Conservation (phyloP, 352 stramenopile genomes). For the Phytophthora quininea region DNA sequence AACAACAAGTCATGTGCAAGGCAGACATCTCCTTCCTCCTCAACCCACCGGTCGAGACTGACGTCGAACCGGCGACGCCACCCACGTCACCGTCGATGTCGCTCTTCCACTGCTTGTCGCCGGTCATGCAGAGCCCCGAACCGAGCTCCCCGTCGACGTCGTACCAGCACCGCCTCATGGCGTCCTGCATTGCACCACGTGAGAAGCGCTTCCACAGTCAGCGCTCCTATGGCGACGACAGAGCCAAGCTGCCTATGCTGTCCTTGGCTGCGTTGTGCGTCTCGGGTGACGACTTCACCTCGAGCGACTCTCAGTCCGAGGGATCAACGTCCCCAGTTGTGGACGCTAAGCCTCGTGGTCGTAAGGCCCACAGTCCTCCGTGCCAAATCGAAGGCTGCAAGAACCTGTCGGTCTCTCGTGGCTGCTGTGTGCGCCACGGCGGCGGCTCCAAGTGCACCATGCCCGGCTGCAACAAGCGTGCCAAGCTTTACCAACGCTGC, state of each 20-base stretch:
- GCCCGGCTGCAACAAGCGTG: constrained; percentile 41
- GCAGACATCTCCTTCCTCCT: constrained; percentile 54
- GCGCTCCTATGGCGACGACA: constrained; percentile 36
- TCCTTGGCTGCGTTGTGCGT: constrained; percentile 35
- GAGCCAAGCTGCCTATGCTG: constrained; percentile 42
- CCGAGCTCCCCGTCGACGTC: constrained; percentile 24
- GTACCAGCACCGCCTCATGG: constrained; percentile 38
- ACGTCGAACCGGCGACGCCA: constrained; percentile 3
- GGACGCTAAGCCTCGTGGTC: constrained; percentile 12
- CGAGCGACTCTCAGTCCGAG: constrained; percentile 30
- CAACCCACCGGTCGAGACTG: constrained; percentile 28
- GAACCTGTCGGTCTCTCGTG: constrained; percentile 57
- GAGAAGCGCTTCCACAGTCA: constrained; percentile 44
- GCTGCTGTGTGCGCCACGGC: constrained; percentile 59
- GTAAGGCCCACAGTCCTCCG: constrained; percentile 52
- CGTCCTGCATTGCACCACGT: constrained; percentile 43
- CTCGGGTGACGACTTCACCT: constrained; percentile 19
- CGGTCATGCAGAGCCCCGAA: constrained; percentile 30
- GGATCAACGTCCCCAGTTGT: constrained; percentile 2
- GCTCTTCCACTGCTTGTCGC: constrained; percentile 32
- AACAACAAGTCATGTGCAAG: constrained; percentile 38
- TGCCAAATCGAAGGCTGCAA: constrained; percentile 66
- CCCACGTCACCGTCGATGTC: constrained; percentile 29
- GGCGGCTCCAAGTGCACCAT: constrained; percentile 54
- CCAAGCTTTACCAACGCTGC: constrained; percentile 64